Percentiles rank a stretch among this genome's conserved stretches.
These are phyloP conservation scores for Pinus taeda DNA, from an alignment of 75 land plant genomes.

Conservation along the genomic window DNA sequence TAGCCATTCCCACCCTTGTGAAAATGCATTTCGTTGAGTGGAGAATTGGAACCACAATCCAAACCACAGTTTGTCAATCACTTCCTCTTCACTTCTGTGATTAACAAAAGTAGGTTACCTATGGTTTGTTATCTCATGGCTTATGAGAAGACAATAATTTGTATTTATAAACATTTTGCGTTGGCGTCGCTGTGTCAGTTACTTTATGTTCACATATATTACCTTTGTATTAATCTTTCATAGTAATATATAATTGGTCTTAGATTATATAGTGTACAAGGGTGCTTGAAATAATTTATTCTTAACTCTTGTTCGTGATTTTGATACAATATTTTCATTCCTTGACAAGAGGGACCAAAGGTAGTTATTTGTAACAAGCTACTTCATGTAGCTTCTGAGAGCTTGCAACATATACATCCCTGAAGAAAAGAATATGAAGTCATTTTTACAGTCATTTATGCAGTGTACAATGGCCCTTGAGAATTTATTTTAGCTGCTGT, in stretches of 20 bases:
- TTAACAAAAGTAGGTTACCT: background rate
- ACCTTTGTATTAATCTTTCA: background rate
- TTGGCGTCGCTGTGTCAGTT: too few species aligned
- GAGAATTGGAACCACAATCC: background rate
- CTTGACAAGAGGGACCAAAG: too few species aligned
- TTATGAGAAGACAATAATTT: slow-evolving; percentile 1
- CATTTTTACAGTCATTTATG: background rate
- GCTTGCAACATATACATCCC: background rate
- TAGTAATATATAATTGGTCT: background rate
- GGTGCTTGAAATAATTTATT: background rate
- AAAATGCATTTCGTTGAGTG: slow-evolving; percentile 3
- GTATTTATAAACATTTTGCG: background rate
- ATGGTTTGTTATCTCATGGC: background rate
- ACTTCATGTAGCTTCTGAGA: background rate
- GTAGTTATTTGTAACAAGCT: too few species aligned
- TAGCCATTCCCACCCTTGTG: background rate
- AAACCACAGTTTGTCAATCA: background rate
- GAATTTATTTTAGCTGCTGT: background rate
- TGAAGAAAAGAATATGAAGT: background rate
- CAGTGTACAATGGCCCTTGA: background rate
- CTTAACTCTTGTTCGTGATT: background rate
- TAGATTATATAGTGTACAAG: background rate
- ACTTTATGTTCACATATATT: background rate
- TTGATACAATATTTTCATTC: background rate
- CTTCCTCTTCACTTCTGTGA: background rate